Evolutionary conservation across 495 filamentous ascomycete genomes (phyloP).

Genomic region (Aeminium ludgeri): DNA sequence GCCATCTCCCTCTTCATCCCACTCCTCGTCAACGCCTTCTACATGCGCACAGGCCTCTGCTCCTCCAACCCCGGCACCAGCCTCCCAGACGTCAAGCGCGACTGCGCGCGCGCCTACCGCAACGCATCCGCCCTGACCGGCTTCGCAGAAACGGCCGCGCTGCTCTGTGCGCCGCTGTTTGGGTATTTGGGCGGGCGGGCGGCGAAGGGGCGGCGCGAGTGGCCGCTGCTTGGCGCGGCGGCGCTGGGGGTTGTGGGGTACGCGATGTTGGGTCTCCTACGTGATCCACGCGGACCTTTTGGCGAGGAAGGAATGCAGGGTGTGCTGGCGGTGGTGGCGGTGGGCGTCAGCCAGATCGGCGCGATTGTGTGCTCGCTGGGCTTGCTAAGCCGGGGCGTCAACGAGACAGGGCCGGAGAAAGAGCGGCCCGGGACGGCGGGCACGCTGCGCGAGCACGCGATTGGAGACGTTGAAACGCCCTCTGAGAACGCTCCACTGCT

Average conservation of each 20-base stretch:
- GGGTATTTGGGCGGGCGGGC: constrained; percentile 54
- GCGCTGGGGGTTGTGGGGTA: constrained; percentile 62
- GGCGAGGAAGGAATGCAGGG: constrained; percentile 45
- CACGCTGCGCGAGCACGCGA: no score
- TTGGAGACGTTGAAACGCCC: no score
- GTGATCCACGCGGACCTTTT: constrained; percentile 50
- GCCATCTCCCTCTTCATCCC: constrained; percentile 90
- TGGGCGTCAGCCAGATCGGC: constrained; percentile 86
- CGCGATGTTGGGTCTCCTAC: constrained; percentile 46
- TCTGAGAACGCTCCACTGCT: no score
- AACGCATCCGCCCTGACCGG: constrained; percentile 74
- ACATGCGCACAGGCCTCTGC: constrained; percentile 66
- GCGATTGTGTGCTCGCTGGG: constrained; percentile 86
- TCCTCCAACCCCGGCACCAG: constrained; percentile 33
- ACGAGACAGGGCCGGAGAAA: constrained; percentile 21
- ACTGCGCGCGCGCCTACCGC: constrained; percentile 70
- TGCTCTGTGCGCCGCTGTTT: constrained; percentile 72
- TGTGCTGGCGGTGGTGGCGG: constrained; percentile 57
- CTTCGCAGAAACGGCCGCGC: constrained; percentile 67
- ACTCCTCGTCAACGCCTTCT: constrained; percentile 78
- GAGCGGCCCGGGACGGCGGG: not conserved
- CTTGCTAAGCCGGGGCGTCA: constrained; percentile 61
- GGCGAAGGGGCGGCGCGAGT: constrained; percentile 42
- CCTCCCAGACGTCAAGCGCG: constrained; percentile 49
- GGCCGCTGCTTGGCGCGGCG: constrained; percentile 56